A percentile compares a stretch with the other conserved stretches of the same genome.
These are phyloP conservation scores for Filobasidium floriforme DNA, from an alignment of 768 basidiomycete species.

Conservation along the genomic window DNA sequence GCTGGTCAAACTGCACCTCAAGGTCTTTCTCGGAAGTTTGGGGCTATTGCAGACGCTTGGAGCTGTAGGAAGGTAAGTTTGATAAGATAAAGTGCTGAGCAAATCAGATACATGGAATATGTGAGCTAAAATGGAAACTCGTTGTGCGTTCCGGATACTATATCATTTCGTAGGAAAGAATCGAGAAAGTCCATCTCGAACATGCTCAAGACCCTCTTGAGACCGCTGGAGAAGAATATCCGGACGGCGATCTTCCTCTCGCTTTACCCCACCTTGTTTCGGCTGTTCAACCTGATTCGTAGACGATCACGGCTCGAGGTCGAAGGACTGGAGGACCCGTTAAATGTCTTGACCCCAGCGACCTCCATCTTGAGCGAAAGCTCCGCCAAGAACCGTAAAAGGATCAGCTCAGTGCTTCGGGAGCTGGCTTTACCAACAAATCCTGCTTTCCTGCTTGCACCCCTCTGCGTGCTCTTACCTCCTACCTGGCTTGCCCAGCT, in stretches of 20 bases:
- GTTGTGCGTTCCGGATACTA: no score
- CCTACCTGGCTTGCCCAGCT: conserved; percentile 14
- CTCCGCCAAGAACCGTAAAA: not conserved
- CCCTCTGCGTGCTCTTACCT: conserved; percentile 14
- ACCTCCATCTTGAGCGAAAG: not conserved
- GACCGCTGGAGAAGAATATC: conserved; percentile 2
- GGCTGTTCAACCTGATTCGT: not conserved
- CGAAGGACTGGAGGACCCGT: not conserved
- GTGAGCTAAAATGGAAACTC: no score
- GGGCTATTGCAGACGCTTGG: no score
- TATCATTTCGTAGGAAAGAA: no score
- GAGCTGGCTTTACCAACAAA: no score
- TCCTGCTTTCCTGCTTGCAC: conserved; percentile 5
- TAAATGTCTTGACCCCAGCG: not conserved
- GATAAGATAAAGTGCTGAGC: no score
- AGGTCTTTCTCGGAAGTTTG: no score
- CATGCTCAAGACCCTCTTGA: not conserved
- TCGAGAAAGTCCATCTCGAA: not conserved
- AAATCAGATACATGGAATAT: no score
- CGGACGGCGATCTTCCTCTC: conserved; percentile 19
- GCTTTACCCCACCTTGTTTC: conserved; percentile 13
- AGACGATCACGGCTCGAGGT: not conserved
- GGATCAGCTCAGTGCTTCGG: no score
- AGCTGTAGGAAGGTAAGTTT: no score
- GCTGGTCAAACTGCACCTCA: no score